Evolutionary conservation across 2,329 filamentous ascomycete species (phyloP), one percentile per base, ranked within the genome.

Genomic region (Monilinia polystroma): DNA sequence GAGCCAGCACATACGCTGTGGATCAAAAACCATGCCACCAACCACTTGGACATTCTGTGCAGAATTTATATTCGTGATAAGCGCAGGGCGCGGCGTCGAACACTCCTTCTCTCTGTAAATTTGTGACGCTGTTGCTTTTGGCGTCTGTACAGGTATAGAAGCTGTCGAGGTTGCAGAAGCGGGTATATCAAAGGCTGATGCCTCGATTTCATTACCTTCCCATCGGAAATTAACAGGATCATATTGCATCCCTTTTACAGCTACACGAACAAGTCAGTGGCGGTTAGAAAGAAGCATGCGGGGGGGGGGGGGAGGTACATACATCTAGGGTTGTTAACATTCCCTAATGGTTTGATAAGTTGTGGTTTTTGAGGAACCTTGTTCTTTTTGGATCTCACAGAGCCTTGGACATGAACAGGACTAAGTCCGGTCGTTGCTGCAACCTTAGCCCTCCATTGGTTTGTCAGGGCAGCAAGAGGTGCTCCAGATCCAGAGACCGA

Each of bases 1-100:
- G 66, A 98, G 84, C 95, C 95, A 99, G 77, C 93, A 96, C 94
- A 99, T 98, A 73, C 92, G 92, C 70, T 92, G 89, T 4, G 95
- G 95, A 76, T 99, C 95, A 77, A 98, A 99, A 12, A 98, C 90
- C 95, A 99, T 99, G 72, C 93, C 92, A n/a, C 93, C 91, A 67
- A 97, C 93, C 47, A 97, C 90, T 78, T 97, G 93, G 18, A 97
- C 90, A 69, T 92, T 93, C 75, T 94, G 91, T 69, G 89, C 88
- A 5, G 88, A 85, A 65, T 90, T 91, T 71, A 97, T 91, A 71
- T 97, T 95, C 58, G 93, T 93, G 74, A 99, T 99, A 23, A 99
- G 84, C 7, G 94, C 93, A 12, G 92, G 83, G 69, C 89, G 79
- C 72, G 87, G 87, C 2, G 87, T 89, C 6, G 80, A 75, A 16